phyloP scores from a whole-genome alignment of 2,329 filamentous ascomycete species.

The Volutella citrinella region DNA sequence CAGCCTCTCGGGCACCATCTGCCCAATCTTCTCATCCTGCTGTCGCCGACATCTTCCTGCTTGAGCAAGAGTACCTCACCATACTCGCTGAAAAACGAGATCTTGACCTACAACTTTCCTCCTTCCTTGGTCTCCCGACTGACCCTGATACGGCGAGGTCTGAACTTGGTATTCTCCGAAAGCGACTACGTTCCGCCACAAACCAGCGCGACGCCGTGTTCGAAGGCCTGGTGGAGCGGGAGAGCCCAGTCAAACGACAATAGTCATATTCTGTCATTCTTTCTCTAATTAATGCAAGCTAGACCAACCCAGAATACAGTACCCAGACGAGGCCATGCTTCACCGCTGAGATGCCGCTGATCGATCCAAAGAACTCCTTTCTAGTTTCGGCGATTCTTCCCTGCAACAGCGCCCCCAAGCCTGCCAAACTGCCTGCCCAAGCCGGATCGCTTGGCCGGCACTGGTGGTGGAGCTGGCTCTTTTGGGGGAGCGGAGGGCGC shows the following conservation, averaged over 20 bases:
- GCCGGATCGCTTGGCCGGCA: conserved; percentile 57
- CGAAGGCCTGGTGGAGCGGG: conserved; percentile 65
- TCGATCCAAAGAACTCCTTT: too few relatives aligned
- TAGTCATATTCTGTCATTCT: conserved; percentile 21
- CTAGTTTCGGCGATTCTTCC: conserved; percentile 54
- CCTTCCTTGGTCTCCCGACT: conserved; percentile 70
- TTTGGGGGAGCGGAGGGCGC: conserved; percentile 46
- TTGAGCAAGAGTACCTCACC: conserved; percentile 57
- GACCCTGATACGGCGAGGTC: conserved; percentile 65
- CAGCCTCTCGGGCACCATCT: conserved; percentile 38
- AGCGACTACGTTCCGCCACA: conserved; percentile 60
- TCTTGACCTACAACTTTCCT: conserved; percentile 60
- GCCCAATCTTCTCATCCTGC: conserved; percentile 39
- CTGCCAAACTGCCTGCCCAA: conserved; percentile 68
- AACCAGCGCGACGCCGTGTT: conserved; percentile 70
- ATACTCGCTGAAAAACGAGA: conserved; percentile 56
- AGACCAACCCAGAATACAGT: too few relatives aligned
- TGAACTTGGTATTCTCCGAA: conserved; percentile 66
- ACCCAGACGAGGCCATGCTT: conserved; percentile 8
- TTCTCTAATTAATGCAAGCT: too few relatives aligned
- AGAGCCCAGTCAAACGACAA: conserved; percentile 48
- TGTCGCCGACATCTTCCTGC: conserved; percentile 55
- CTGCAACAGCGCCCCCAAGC: conserved; percentile 67
- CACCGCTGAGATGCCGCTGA: too few relatives aligned
- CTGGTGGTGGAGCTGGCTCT: conserved; percentile 43